Conservation (phyloP, 2,329 filamentous ascomycete species). For the Scedosporium aurantiacum region DNA sequence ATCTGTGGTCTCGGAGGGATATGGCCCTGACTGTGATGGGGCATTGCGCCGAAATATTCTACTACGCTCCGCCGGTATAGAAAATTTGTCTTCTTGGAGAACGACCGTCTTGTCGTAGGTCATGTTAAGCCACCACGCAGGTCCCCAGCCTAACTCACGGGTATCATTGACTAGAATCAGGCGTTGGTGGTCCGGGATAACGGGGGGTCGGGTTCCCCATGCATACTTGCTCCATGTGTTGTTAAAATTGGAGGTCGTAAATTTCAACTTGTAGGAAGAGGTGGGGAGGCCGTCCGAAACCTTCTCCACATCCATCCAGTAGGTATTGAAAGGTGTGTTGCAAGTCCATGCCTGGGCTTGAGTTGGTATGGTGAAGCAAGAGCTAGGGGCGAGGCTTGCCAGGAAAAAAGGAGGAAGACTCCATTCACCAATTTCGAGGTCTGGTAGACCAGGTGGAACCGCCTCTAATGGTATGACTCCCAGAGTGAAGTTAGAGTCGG, state of each 20-base stretch:
- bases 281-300: constrained; percentile 16
- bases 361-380: constrained; percentile 45
- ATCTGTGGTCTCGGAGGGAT: background rate
- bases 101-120: constrained; percentile 47
- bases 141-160: constrained; percentile 34
- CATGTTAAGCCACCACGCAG: constrained; percentile 43
- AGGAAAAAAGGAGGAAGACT: constrained; percentile 40
- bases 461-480: constrained; percentile 36
- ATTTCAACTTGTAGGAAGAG: constrained; percentile 28
- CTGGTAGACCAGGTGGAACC: constrained; percentile 36
- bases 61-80: constrained; percentile 11
- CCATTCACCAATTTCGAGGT: constrained; percentile 44
- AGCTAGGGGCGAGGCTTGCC: constrained; percentile 35
- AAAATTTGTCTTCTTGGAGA: constrained; percentile 30
- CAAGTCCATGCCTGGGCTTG: constrained; percentile 55
- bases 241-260: constrained; percentile 27
- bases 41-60: background rate
- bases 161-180: constrained; percentile 42
- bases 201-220: constrained; percentile 44
- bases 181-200: constrained; percentile 23
- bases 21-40: background rate
- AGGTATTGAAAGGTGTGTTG: constrained; percentile 35
- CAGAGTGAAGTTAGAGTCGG: constrained; percentile 3
- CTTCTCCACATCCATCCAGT: constrained; percentile 29
- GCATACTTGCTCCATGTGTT: constrained; percentile 23